Base-by-base conservation (phyloP, 768 basidiomycete species). In the Scleroderma bovista region DNA sequence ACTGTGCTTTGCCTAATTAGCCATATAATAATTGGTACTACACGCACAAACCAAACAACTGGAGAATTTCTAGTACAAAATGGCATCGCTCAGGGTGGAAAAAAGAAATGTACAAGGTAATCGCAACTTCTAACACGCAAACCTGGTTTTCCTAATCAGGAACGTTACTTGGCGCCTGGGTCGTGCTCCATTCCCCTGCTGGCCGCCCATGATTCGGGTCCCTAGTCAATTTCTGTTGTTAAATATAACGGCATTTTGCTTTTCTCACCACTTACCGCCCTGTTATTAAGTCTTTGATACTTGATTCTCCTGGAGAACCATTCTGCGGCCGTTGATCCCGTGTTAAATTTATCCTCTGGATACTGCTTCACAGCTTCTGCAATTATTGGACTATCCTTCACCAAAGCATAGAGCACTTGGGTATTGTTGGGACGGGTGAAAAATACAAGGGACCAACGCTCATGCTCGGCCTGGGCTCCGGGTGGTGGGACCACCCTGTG, bases 401-500 rank as follows among this genome's bases (percentile, higher is more conserved):
- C 64, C 6, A 84, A 65, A 2, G 83, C 75, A 8, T 71, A 73
- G 8, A 86, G 75, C 1, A 72, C 50, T 33, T 75, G 67, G 2
- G 71, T 70, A 59, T 83, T 75, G 7, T 76, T 78, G 0, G 84
- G 84, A 19, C 86, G 72, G 0, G 76, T 80, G 66, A 87, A 86
- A 65, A 77, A 87, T 0, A 83, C 84, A 11, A 86, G 66, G 5
- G 84, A 87, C 77, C 80, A 86, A 9, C 85, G 73, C 31, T 77
- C 77, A 26, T 71, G 62, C 7, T 69, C 60, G 2, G 67, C 67
- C 62, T 88, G 86, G 3, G 63, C 54, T 7, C 80, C 78, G 0
- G 85, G 84, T 0, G 86, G 80, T 10, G 82, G 76, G 0, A 83
- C 69, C 8, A 84, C 83, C 26, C 83, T 75, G 59, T 85, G 84